These are phyloP conservation scores for Phytophthora pseudosyringae DNA, from an alignment of 352 stramenopile species.

Conservation along the genomic window DNA sequence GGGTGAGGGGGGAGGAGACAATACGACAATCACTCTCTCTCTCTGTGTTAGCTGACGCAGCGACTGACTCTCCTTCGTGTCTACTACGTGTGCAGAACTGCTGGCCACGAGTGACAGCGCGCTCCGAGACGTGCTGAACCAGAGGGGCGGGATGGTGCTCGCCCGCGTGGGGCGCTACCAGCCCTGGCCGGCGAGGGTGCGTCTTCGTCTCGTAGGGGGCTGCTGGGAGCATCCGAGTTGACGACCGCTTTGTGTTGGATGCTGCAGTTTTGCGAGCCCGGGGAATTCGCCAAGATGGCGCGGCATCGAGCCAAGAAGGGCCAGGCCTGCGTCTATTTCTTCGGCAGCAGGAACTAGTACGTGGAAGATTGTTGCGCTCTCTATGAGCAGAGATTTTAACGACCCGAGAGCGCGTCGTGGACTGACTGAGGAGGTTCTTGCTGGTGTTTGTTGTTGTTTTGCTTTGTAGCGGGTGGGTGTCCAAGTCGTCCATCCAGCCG, in stretches of 20 bases:
- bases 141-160: slow-evolving; percentile 79
- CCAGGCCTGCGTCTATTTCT: slow-evolving; percentile 88
- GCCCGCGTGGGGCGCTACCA: slow-evolving; percentile 82
- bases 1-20: background rate
- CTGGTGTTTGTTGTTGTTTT: background rate
- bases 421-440: background rate
- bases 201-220: background rate
- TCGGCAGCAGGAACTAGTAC: slow-evolving; percentile 88
- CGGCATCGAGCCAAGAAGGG: slow-evolving; percentile 77
- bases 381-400: background rate
- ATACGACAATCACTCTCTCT: background rate
- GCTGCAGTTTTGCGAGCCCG: slow-evolving; percentile 79
- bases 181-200: slow-evolving; percentile 82
- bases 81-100: slow-evolving; percentile 46
- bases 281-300: slow-evolving; percentile 84
- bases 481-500: slow-evolving; percentile 69
- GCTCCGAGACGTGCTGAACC: slow-evolving; percentile 75
- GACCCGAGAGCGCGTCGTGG: background rate
- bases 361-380: slow-evolving; percentile 16
- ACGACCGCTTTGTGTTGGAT: slow-evolving; percentile 11
- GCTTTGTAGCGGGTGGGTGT: slow-evolving; percentile 72
- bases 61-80: slow-evolving; percentile 4
- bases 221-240: background rate
- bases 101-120: slow-evolving; percentile 59
- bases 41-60: background rate